These are phyloP conservation scores for Hortaea sp. DNA, from an alignment of 2,329 filamentous ascomycete species.

Conservation along the genomic window DNA sequence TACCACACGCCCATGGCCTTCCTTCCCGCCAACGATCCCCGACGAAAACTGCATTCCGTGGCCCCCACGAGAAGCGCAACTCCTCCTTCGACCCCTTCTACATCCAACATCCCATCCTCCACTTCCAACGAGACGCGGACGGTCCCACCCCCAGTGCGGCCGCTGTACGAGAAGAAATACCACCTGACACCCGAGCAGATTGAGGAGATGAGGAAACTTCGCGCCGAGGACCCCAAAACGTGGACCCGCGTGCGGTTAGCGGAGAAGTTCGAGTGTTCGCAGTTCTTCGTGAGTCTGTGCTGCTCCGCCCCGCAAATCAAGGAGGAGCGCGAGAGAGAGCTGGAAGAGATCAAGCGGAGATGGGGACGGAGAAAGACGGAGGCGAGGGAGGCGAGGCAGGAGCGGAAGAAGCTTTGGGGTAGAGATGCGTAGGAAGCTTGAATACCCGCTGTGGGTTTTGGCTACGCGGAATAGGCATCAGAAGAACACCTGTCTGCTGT, in stretches of 20 bases:
- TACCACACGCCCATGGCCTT: conserved; percentile 58
- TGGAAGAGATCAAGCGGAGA: conserved; percentile 46
- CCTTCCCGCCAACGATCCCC: conserved; percentile 48
- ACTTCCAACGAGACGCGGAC: conserved; percentile 19
- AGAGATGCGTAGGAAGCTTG: conserved; percentile 39
- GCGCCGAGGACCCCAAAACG: conserved; percentile 43
- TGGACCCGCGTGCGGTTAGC: conserved; percentile 53
- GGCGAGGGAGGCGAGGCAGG: conserved; percentile 50
- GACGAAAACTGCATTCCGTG: conserved; percentile 36
- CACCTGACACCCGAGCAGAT: conserved; percentile 49
- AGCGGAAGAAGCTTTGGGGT: conserved; percentile 52
- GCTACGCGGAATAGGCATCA: no score
- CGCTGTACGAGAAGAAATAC: conserved; percentile 48
- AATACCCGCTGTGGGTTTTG: no score
- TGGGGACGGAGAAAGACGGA: conserved; percentile 52
- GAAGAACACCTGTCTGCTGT: no score
- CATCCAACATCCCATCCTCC: conserved; percentile 19
- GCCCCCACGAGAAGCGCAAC: conserved; percentile 5
- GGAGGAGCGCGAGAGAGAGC: conserved; percentile 32
- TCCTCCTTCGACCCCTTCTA: conserved; percentile 4
- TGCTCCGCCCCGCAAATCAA: conserved; percentile 40
- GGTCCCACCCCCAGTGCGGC: conserved; percentile 39
- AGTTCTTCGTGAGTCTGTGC: conserved; percentile 53
- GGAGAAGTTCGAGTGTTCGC: conserved; percentile 52
- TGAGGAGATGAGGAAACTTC: conserved; percentile 48